Evolutionary conservation across 2,329 filamentous ascomycete genomes (phyloP).

Genomic region (Biscogniauxia mediterranea): DNA sequence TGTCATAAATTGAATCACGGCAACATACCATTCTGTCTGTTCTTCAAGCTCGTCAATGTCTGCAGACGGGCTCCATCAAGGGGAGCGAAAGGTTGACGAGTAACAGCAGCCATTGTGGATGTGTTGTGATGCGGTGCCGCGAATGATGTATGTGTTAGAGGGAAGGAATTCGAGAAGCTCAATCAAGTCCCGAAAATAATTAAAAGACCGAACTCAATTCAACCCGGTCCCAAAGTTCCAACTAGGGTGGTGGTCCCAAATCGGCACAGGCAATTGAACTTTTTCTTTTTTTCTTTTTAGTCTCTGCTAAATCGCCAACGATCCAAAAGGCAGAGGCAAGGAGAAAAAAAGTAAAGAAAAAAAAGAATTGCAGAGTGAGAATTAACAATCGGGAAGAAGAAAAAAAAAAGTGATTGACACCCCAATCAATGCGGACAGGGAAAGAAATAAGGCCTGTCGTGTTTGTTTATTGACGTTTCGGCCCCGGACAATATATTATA

Average conservation of each 20-base stretch:
- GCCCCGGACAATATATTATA: slow-evolving; percentile 4
- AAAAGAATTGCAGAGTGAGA: background rate
- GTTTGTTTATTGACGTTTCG: slow-evolving; percentile 26
- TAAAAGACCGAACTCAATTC: background rate
- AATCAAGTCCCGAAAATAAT: slow-evolving; percentile 8
- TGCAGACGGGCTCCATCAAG: slow-evolving; percentile 69
- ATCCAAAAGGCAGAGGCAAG: no score
- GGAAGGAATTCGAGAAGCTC: slow-evolving; percentile 9
- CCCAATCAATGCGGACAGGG: slow-evolving; percentile 2
- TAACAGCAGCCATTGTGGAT: slow-evolving; percentile 52
- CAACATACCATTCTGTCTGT: slow-evolving; percentile 69
- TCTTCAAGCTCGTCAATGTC: slow-evolving; percentile 72
- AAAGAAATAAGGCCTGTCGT: background rate
- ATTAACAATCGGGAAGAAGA: background rate
- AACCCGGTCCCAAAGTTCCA: background rate
- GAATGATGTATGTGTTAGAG: slow-evolving; percentile 6
- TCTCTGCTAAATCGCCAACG: no score
- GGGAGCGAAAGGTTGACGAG: slow-evolving; percentile 73
- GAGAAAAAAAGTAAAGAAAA: no score
- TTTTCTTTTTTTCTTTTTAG: background rate
- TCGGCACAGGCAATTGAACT: background rate
- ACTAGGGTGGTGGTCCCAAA: background rate
- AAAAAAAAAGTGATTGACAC: background rate
- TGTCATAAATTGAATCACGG: slow-evolving; percentile 3
- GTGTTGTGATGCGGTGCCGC: slow-evolving; percentile 12